These are phyloP conservation scores for Xylariaceae sp. DNA, from an alignment of 2,329 filamentous ascomycete species.

Conservation along the genomic window DNA sequence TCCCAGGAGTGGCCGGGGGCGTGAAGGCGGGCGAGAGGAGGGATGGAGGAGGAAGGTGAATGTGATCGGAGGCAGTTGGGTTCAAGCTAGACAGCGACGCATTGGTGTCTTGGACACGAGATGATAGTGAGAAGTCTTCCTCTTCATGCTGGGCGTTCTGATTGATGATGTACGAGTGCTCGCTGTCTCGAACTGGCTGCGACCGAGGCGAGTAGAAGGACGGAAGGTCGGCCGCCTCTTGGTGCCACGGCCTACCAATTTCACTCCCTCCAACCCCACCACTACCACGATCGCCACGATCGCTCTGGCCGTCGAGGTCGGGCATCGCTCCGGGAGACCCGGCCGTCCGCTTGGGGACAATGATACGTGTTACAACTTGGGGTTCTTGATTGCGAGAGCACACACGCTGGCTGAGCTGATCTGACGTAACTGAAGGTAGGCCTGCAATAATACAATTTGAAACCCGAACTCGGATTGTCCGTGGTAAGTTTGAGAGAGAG, in stretches of 20 bases:
- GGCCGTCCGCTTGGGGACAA: background rate
- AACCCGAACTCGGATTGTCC: too few relatives aligned
- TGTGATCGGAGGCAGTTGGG: slow-evolving; percentile 16
- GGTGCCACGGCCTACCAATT: slow-evolving; percentile 15
- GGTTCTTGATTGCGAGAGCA: too few relatives aligned
- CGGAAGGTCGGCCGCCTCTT: slow-evolving; percentile 47
- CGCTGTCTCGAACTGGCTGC: slow-evolving; percentile 30
- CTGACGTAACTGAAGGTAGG: too few relatives aligned
- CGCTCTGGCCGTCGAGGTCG: slow-evolving; percentile 7
- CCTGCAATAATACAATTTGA: too few relatives aligned
- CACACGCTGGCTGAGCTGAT: too few relatives aligned
- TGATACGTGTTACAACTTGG: too few relatives aligned
- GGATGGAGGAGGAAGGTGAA: slow-evolving; percentile 60
- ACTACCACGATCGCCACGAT: too few relatives aligned
- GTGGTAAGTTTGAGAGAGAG: too few relatives aligned
- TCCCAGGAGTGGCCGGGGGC: slow-evolving; percentile 69
- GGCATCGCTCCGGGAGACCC: slow-evolving; percentile 14
- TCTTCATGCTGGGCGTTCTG: slow-evolving; percentile 26
- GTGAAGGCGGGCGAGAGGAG: slow-evolving; percentile 88
- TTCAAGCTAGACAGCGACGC: slow-evolving; percentile 6
- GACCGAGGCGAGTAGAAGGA: slow-evolving; percentile 55
- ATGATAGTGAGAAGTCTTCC: slow-evolving; percentile 47
- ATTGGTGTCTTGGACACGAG: slow-evolving; percentile 15
- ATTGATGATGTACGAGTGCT: slow-evolving; percentile 17
- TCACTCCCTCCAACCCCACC: background rate